Percentiles rank a stretch among this genome's conserved stretches.
These are phyloP conservation scores for Trichoderma semiorbis DNA, from an alignment of 2,329 filamentous ascomycete species.

Conservation along the genomic window DNA sequence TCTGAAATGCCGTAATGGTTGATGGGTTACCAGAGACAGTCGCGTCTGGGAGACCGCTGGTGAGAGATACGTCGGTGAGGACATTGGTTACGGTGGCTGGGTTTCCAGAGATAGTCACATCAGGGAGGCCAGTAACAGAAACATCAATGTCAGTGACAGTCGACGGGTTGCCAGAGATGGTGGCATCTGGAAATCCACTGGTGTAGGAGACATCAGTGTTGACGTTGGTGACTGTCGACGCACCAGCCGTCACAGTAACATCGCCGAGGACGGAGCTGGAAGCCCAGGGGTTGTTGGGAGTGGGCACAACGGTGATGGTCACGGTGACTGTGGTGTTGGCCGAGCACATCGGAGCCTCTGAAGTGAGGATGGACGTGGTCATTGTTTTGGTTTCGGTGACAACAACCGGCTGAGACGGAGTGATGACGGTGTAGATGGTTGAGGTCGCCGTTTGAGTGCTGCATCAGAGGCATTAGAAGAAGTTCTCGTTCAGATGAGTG, in stretches of 20 bases:
- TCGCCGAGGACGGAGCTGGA: slow-evolving; percentile 22
- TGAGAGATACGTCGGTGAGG: slow-evolving; percentile 24
- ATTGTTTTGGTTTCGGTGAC: slow-evolving; percentile 23
- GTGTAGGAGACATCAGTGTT: slow-evolving; percentile 29
- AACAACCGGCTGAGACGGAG: slow-evolving; percentile 16
- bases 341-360: slow-evolving; percentile 18
- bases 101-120: slow-evolving; percentile 29
- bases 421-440: slow-evolving; percentile 33
- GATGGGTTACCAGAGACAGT: slow-evolving; percentile 31
- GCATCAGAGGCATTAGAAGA: neutral
- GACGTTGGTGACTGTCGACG: slow-evolving; percentile 31
- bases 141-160: slow-evolving; percentile 32
- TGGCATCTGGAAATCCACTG: slow-evolving; percentile 31
- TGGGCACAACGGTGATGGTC: slow-evolving; percentile 24
- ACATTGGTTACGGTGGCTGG: slow-evolving; percentile 31
- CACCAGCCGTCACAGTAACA: slow-evolving; percentile 29
- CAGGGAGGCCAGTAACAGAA: slow-evolving; percentile 27
- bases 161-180: slow-evolving; percentile 30
- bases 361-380: slow-evolving; percentile 20
- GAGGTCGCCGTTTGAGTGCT: slow-evolving; percentile 35
- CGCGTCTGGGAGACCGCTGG: slow-evolving; percentile 28
- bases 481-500: neutral
- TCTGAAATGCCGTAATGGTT: slow-evolving; percentile 31
- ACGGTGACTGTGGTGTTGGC: slow-evolving; percentile 26
- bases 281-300: slow-evolving; percentile 2